Conservation (phyloP, 2,329 filamentous ascomycete species). For the Beauveria pseudobassiana region DNA sequence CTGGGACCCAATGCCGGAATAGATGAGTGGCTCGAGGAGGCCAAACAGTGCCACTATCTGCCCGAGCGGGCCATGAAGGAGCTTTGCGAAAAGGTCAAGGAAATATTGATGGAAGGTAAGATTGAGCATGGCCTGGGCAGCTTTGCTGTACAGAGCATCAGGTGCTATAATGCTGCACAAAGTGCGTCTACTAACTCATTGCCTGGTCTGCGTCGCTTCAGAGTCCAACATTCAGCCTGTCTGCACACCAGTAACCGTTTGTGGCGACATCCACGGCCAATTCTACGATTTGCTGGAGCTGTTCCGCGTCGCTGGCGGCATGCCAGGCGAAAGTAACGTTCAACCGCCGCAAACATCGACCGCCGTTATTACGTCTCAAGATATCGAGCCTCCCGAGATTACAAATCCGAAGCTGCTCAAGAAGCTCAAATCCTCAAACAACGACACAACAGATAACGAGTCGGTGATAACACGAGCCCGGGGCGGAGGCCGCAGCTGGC, state of each 20-base stretch:
- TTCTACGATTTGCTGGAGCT: slow-evolving; percentile 97
- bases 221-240: slow-evolving; percentile 99
- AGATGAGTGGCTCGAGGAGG: slow-evolving; percentile 94
- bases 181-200: neutral
- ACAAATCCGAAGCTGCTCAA: slow-evolving; percentile 80
- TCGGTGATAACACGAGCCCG: slow-evolving; percentile 32
- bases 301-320: slow-evolving; percentile 91
- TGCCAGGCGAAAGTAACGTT: slow-evolving; percentile 75
- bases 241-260: slow-evolving; percentile 89
- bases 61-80: slow-evolving; percentile 98
- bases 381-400: slow-evolving; percentile 87
- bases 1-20: slow-evolving; percentile 76
- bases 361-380: slow-evolving; percentile 77
- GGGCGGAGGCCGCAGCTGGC: slow-evolving; percentile 13
- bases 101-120: slow-evolving; percentile 93
- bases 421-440: slow-evolving; percentile 61
- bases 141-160: neutral
- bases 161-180: neutral
- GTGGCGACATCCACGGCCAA: slow-evolving; percentile 96
- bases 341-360: slow-evolving; percentile 62
- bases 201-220: slow-evolving; percentile 26
- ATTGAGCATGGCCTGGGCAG: neutral
- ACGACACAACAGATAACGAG: slow-evolving; percentile 41
- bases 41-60: slow-evolving; percentile 94
- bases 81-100: slow-evolving; percentile 97